A percentile compares a stretch with the other conserved stretches of the same genome.
Evolutionary conservation across 345 rosid species (phyloP).

Genomic region (Eucalyptus pumila): DNA sequence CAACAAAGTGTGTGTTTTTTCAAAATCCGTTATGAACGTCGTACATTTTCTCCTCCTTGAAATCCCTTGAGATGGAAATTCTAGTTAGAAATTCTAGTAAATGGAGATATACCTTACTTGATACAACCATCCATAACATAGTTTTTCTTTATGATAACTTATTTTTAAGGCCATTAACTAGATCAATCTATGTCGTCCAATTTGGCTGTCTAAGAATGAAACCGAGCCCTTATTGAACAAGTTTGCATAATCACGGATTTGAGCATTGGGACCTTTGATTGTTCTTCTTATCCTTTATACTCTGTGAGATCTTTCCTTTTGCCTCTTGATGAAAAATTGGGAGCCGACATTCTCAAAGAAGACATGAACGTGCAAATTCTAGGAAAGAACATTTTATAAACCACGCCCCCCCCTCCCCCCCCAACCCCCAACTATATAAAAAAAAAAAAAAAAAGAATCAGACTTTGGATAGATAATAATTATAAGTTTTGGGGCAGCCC

Average conservation of each 20-base stretch:
- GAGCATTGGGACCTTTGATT: background rate
- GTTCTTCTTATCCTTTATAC: background rate
- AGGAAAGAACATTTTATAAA: background rate
- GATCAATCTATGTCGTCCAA: too few relatives aligned
- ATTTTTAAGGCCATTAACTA: too few relatives aligned
- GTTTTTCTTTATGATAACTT: background rate
- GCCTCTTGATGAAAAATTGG: background rate
- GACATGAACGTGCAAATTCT: background rate
- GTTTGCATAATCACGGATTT: background rate
- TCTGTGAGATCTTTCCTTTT: background rate
- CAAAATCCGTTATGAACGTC: too few relatives aligned
- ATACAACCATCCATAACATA: background rate
- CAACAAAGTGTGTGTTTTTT: too few relatives aligned
- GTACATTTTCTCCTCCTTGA: background rate
- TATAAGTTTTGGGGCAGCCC: too few relatives aligned
- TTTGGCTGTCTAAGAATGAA: accelerated
- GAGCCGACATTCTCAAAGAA: background rate
- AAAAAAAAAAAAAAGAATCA: accelerated
- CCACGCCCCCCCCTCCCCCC: too few relatives aligned
- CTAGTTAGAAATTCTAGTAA: too few relatives aligned
- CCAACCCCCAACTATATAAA: too few relatives aligned
- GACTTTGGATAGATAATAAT: background rate
- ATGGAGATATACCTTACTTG: background rate
- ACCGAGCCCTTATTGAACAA: background rate
- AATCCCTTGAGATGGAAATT: background rate